Evolutionary conservation across 495 filamentous ascomycete genomes (phyloP).

Genomic region (Elasticomyces elasticus): DNA sequence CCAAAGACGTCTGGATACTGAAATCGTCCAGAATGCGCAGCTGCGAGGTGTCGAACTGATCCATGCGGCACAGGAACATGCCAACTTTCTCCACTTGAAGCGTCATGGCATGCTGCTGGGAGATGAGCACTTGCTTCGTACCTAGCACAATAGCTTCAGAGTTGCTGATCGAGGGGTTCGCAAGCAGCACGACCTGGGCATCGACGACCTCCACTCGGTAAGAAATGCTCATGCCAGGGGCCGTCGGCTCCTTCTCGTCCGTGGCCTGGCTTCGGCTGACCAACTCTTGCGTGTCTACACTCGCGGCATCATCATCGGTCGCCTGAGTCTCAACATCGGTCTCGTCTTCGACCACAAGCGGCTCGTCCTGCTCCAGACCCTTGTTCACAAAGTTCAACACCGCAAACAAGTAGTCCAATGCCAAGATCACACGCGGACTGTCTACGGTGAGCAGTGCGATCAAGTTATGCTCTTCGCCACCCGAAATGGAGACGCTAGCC

Average conservation of each 20-base stretch:
- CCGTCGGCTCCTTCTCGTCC: constrained; percentile 19
- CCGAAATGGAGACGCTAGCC: constrained; percentile 89
- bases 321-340: constrained; percentile 48
- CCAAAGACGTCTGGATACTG: constrained; percentile 78
- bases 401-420: constrained; percentile 87
- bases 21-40: constrained; percentile 93
- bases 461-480: constrained; percentile 69
- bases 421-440: constrained; percentile 88
- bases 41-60: constrained; percentile 76
- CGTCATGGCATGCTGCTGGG: constrained; percentile 87
- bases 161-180: constrained; percentile 76
- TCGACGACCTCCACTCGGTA: constrained; percentile 92
- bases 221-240: constrained; percentile 58
- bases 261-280: neutral
- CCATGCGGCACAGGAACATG: constrained; percentile 98
- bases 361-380: constrained; percentile 53
- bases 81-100: constrained; percentile 86
- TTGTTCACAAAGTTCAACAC: constrained; percentile 68
- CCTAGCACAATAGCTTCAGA: constrained; percentile 94
- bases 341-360: constrained; percentile 46
- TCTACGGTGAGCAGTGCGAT: constrained; percentile 93
- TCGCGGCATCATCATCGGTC: constrained; percentile 42
- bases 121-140: constrained; percentile 85
- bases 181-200: constrained; percentile 89
- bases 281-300: constrained; percentile 16